Conservation (phyloP, 2,329 filamentous ascomycete genomes). For the Corinectria fuckeliana region DNA sequence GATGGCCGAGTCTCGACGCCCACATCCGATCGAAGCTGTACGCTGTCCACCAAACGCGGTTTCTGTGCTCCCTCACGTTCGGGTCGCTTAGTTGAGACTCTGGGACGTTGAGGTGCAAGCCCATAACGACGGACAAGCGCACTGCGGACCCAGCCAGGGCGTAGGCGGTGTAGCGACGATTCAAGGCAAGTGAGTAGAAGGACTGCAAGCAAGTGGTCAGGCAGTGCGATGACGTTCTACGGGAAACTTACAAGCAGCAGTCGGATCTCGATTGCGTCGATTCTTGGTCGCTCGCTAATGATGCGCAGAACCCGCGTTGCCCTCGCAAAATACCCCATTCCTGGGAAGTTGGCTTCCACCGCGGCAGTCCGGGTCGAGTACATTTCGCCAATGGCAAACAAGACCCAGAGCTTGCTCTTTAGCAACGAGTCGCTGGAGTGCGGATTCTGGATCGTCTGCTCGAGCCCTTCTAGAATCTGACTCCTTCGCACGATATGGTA, state of each 20-base stretch:
- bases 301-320: constrained; percentile 48
- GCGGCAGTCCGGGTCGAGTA: constrained; percentile 50
- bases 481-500: constrained; percentile 52
- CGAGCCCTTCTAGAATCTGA: constrained; percentile 45
- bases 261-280: constrained; percentile 52
- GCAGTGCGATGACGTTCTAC: not conserved
- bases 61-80: constrained; percentile 47
- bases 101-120: constrained; percentile 49
- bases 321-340: constrained; percentile 50
- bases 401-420: constrained; percentile 50
- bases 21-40: constrained; percentile 49
- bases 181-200: constrained; percentile 52
- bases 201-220: constrained; percentile 38
- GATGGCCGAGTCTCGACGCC: constrained; percentile 56
- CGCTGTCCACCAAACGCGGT: constrained; percentile 20
- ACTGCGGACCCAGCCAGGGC: constrained; percentile 52
- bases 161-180: constrained; percentile 53
- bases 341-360: constrained; percentile 47
- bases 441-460: constrained; percentile 46
- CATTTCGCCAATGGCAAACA: constrained; percentile 55
- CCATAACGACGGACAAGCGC: constrained; percentile 51
- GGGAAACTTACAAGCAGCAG: constrained; percentile 49
- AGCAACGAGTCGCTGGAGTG: constrained; percentile 42
- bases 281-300: constrained; percentile 49
- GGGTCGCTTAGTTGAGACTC: constrained; percentile 49